These are phyloP conservation scores for Alloteropsis semialata DNA, from an alignment of 176 grass and related monocot genomes.

Conservation along the genomic window DNA sequence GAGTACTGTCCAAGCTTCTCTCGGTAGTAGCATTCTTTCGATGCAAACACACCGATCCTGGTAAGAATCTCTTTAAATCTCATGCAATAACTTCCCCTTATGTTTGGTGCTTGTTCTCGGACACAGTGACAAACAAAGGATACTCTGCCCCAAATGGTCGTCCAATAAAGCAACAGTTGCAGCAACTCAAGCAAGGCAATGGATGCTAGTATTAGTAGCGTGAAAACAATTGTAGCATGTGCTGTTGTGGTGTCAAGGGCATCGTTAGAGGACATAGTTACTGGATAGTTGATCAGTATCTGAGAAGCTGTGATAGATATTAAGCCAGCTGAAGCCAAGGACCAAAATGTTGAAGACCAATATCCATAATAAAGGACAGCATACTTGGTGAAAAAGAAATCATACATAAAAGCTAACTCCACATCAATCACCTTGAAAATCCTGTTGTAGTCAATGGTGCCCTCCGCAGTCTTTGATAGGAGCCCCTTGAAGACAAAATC, in stretches of 20 bases:
- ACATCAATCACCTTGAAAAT: background rate
- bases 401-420: slow-evolving; percentile 10
- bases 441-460: background rate
- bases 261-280: no score
- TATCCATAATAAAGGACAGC: background rate
- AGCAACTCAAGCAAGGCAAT: background rate
- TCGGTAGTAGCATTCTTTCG: background rate
- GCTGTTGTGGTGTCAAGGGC: background rate
- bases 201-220: background rate
- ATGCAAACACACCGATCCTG: background rate
- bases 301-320: background rate
- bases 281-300: no score
- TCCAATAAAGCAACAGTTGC: background rate
- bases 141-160: background rate
- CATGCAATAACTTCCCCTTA: background rate
- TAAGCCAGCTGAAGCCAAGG: background rate
- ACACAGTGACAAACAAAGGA: background rate
- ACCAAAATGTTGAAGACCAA: background rate
- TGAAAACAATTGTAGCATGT: background rate
- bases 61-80: background rate
- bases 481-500: slow-evolving; percentile 30
- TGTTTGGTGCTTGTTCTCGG: background rate
- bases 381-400: slow-evolving; percentile 29
- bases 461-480: background rate
- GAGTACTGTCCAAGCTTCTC: slow-evolving; percentile 26